Base-by-base conservation (phyloP, 129 eudicot species). In the Tanacetum coccineum region DNA sequence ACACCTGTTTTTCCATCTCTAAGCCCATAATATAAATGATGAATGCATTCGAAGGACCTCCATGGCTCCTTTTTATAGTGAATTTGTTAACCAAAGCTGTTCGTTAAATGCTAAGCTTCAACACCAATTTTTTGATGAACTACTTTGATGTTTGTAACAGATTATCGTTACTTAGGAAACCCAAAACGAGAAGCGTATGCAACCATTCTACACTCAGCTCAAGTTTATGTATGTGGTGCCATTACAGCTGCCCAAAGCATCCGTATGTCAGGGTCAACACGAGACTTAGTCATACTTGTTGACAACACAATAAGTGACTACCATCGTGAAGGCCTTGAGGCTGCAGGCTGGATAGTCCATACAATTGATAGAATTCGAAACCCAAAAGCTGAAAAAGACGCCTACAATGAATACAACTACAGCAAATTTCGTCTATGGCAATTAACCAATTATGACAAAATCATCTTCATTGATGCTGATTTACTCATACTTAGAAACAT, bases 381-480 rank as follows among this genome's bases (percentile, higher is more conserved):
- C 77, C 98, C 98, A 0, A 88, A 86, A 75, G 98, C 98, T 0
- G 95, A 93, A 60, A 81, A 67, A 2, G 96, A 93, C 2, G 95
- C 98, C 62, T 93, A 93, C 73, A 93, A 93, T 11, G 98, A 88
- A 57, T 93, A 88, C 84, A 93, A 93, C 83, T 93, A 93, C 66
- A 93, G 98, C 76, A 93, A 93, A 56, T 89, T 93, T 76, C 95
- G 98, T 17, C 87, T 93, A 57, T 93, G 98, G 98, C 98, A 93
- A 44, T 68, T 93, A 62, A 93, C 96, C 0, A 84, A 89, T 25
- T 93, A 93, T 61, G 95, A 93, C 75, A 93, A 89, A 51, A 89
- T 93, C 78, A 79, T 93, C 54, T 93, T 93, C 85, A 89, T 93
- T 4, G 98, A 93, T 76, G 96, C 98, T 0, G 98, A 93, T 74